A percentile compares a stretch with the other conserved stretches of the same genome.
These are phyloP conservation scores for Phytophthora fragariae DNA, from an alignment of 352 stramenopile genomes.

Conservation along the genomic window DNA sequence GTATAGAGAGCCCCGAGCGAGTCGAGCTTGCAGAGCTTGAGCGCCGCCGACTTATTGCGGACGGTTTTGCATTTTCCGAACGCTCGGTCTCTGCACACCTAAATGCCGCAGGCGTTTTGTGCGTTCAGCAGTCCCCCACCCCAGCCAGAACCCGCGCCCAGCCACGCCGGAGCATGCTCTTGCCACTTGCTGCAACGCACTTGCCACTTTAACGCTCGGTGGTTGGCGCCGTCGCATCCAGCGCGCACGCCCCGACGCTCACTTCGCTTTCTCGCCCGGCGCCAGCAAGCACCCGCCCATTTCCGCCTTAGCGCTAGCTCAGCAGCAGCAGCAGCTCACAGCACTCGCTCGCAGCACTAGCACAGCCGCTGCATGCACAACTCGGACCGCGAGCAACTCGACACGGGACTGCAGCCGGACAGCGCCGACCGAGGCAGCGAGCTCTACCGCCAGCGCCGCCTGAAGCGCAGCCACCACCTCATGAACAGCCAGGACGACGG, in stretches of 20 bases:
- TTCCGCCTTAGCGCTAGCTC: constrained; percentile 1
- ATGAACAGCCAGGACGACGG: constrained; percentile 46
- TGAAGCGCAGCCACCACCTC: constrained; percentile 42
- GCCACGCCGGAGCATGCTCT: constrained; percentile 39
- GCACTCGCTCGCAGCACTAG: constrained; percentile 6
- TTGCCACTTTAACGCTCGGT: constrained; percentile 44
- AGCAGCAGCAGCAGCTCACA: constrained; percentile 10
- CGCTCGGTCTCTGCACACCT: constrained; percentile 41
- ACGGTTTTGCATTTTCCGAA: constrained; percentile 13
- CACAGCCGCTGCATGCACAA: constrained; percentile 37
- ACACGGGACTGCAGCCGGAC: constrained; percentile 38
- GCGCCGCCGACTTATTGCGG: background rate
- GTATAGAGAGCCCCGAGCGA: constrained; percentile 23
- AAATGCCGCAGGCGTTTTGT: constrained; percentile 20
- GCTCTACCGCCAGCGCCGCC: constrained; percentile 40
- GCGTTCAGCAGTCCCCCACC: constrained; percentile 40
- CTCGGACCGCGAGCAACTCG: constrained; percentile 41
- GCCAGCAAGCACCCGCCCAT: constrained; percentile 29
- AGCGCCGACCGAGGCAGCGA: constrained; percentile 42
- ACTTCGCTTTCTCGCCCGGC: constrained; percentile 41
- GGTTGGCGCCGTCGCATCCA: constrained; percentile 34
- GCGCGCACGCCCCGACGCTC: constrained; percentile 26
- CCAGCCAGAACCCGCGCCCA: constrained; percentile 42
- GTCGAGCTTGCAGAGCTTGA: background rate
- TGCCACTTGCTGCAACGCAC: constrained; percentile 53